phyloP scores from a whole-genome alignment of 148 eudicot genomes.

The Rhododendron vialii region DNA sequence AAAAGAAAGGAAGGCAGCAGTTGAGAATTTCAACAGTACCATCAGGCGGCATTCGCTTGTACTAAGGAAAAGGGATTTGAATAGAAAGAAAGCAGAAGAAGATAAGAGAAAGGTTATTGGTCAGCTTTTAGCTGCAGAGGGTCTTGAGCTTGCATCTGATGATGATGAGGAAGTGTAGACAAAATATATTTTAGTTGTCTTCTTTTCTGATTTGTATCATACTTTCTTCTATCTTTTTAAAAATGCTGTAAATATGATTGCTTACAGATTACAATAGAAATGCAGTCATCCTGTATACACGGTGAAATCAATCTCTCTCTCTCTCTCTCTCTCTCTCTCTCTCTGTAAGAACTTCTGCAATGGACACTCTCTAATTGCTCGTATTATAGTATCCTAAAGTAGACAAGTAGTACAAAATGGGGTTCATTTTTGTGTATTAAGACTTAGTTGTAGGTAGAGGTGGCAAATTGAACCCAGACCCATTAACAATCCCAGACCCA shows the following conservation, averaged over 20 bases:
- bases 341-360: not conserved
- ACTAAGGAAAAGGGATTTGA: conserved; percentile 74
- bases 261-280: not conserved
- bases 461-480: too few relatives aligned
- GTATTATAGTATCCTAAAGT: too few relatives aligned
- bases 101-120: conserved; percentile 60
- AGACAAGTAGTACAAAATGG: too few relatives aligned
- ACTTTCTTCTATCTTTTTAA: not conserved
- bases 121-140: conserved; percentile 86
- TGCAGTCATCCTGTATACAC: not conserved
- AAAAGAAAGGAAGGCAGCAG: conserved; percentile 74
- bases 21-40: conserved; percentile 65
- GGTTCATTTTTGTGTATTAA: too few relatives aligned
- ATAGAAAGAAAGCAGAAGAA: conserved; percentile 83
- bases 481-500: too few relatives aligned
- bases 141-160: conserved; percentile 79
- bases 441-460: too few relatives aligned
- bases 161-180: conserved; percentile 36
- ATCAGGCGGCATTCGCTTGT: conserved; percentile 85
- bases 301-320: not conserved
- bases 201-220: not conserved
- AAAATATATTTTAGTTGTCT: not conserved
- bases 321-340: not conserved
- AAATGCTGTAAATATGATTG: not conserved
- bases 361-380: not conserved